phyloP scores from a whole-genome alignment of 2,329 filamentous ascomycete genomes.

The Curvularia lunata region DNA sequence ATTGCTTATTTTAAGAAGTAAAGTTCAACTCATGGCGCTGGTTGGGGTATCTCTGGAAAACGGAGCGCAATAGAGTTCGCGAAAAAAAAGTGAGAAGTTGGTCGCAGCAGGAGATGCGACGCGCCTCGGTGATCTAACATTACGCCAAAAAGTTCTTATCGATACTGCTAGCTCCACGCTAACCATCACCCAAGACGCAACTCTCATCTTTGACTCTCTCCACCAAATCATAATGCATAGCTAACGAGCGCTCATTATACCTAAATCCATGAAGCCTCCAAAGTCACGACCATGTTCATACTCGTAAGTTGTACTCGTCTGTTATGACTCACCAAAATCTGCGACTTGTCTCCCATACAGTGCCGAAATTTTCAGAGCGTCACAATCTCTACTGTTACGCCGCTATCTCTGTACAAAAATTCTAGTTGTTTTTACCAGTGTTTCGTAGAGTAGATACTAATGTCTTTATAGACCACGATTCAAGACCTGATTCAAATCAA shows the following conservation, averaged over 20 bases:
- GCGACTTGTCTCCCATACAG: not conserved
- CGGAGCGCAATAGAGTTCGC: not conserved
- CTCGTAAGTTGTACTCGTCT: conserved; percentile 38
- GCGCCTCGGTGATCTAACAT: conserved; percentile 20
- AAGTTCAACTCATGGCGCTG: not conserved
- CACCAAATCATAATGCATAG: conserved; percentile 15
- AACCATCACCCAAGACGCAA: conserved; percentile 11
- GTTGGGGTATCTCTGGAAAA: not conserved
- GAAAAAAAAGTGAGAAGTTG: not conserved
- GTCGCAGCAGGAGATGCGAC: conserved; percentile 12
- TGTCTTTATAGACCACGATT: conserved; percentile 74
- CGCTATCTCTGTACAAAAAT: not conserved
- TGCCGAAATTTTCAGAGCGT: conserved; percentile 14
- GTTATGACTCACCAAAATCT: not conserved
- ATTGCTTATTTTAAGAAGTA: not conserved
- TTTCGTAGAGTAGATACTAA: not conserved
- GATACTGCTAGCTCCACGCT: conserved; percentile 27
- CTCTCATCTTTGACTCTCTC: conserved; percentile 10
- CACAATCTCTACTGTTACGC: not conserved
- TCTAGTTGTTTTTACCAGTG: too few relatives aligned
- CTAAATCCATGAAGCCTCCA: conserved; percentile 37
- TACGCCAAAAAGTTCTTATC: conserved; percentile 25
- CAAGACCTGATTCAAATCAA: conserved; percentile 93
- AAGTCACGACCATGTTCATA: conserved; percentile 45
- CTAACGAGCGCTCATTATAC: conserved; percentile 20